phyloP scores from a whole-genome alignment of 495 filamentous ascomycete genomes.

The Oidiodendron maius region DNA sequence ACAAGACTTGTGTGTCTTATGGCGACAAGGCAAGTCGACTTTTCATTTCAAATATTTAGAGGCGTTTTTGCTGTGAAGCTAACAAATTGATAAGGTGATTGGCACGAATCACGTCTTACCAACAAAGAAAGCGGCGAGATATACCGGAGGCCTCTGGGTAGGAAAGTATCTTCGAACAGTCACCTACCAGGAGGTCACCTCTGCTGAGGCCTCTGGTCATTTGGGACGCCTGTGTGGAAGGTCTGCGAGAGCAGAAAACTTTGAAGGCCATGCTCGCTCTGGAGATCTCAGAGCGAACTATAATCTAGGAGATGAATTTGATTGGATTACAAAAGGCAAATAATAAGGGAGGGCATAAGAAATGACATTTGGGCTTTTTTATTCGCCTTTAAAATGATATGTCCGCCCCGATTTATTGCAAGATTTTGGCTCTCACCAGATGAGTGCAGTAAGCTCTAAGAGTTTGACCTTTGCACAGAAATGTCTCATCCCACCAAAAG shows the following conservation, averaged over 20 bases:
- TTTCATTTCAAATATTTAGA: background rate
- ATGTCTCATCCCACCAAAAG: too few species aligned
- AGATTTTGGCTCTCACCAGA: too few species aligned
- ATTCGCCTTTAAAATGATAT: too few species aligned
- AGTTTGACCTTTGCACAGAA: too few species aligned
- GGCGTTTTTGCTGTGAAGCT: background rate
- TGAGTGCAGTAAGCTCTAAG: too few species aligned
- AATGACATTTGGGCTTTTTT: too few species aligned
- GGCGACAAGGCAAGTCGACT: slow-evolving; percentile 37
- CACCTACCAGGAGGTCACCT: slow-evolving; percentile 46
- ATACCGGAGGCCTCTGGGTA: slow-evolving; percentile 47
- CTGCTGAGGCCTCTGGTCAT: slow-evolving; percentile 37
- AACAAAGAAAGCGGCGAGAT: slow-evolving; percentile 39
- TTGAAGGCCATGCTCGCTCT: slow-evolving; percentile 48
- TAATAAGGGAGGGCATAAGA: too few species aligned
- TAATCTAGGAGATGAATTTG: slow-evolving; percentile 33
- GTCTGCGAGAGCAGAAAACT: slow-evolving; percentile 44
- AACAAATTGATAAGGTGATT: slow-evolving; percentile 29
- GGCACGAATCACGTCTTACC: slow-evolving; percentile 51
- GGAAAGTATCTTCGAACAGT: slow-evolving; percentile 46
- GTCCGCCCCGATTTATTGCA: too few species aligned
- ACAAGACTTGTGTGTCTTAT: slow-evolving; percentile 48
- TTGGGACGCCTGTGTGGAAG: slow-evolving; percentile 45
- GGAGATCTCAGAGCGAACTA: slow-evolving; percentile 39
- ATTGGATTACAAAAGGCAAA: slow-evolving; percentile 31